Evolutionary conservation across 2,329 filamentous ascomycete species (phyloP).

Genomic region (Monilinia vaccinii-corymbosi): DNA sequence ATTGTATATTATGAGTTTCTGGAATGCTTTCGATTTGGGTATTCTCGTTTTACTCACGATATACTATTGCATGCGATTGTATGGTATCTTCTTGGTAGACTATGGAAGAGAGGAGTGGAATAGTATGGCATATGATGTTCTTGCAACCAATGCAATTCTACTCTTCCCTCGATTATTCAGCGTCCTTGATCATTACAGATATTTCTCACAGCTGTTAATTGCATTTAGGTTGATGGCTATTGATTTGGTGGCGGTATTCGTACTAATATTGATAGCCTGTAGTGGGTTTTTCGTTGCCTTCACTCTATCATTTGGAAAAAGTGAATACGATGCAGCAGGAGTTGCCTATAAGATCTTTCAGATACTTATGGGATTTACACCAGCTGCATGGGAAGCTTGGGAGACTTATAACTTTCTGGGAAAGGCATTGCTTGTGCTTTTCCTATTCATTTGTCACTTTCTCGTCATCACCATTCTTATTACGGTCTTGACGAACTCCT

Average conservation of each 20-base stretch:
- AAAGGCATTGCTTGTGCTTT: slow-evolving; percentile 65
- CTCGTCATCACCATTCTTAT: slow-evolving; percentile 90
- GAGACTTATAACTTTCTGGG: slow-evolving; percentile 68
- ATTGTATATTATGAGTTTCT: slow-evolving; percentile 94
- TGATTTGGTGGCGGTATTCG: slow-evolving; percentile 75
- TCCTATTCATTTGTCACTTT: slow-evolving; percentile 92
- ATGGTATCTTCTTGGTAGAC: slow-evolving; percentile 76
- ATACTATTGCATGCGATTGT: slow-evolving; percentile 84
- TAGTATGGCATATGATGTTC: slow-evolving; percentile 83
- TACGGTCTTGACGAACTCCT: slow-evolving; percentile 91
- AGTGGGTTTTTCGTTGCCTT: slow-evolving; percentile 96
- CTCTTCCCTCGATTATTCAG: slow-evolving; percentile 88
- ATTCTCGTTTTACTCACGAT: slow-evolving; percentile 77
- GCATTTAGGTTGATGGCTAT: slow-evolving; percentile 91
- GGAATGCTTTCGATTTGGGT: slow-evolving; percentile 91
- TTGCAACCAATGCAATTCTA: slow-evolving; percentile 82
- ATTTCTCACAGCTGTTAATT: slow-evolving; percentile 90
- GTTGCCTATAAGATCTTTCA: slow-evolving; percentile 91
- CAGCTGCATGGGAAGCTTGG: slow-evolving; percentile 85
- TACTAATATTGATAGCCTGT: slow-evolving; percentile 78
- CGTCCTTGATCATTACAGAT: slow-evolving; percentile 87
- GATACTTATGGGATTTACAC: slow-evolving; percentile 91
- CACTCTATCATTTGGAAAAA: slow-evolving; percentile 66
- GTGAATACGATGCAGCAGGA: slow-evolving; percentile 57
- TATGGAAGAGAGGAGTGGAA: slow-evolving; percentile 60